Conservation (phyloP, 495 filamentous ascomycete species). For the Penicillium taxi region DNA sequence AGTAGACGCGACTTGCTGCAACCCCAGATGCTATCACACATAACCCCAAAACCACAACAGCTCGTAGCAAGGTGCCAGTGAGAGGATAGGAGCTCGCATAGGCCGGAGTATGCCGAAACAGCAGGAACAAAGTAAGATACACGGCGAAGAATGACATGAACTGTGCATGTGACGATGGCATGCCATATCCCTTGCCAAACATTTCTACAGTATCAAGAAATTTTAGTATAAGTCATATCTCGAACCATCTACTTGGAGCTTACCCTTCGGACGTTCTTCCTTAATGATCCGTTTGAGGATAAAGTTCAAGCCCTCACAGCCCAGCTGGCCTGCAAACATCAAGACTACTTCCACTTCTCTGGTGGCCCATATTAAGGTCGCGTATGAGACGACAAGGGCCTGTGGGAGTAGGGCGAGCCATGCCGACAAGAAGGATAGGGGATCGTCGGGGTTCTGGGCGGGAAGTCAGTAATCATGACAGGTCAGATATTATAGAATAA, state of each 20-base stretch:
- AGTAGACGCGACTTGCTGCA: conserved; percentile 73
- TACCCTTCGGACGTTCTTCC: conserved; percentile 76
- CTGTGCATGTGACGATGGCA: conserved; percentile 97
- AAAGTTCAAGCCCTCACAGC: conserved; percentile 91
- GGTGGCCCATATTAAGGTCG: conserved; percentile 78
- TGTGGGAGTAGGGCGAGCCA: conserved; percentile 92
- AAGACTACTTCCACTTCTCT: conserved; percentile 84
- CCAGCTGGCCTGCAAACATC: conserved; percentile 88
- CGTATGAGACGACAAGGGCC: conserved; percentile 80
- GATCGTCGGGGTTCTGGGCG: conserved; percentile 77
- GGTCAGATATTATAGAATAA: not conserved
- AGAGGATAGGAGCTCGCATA: conserved; percentile 33
- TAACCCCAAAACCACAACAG: conserved; percentile 47
- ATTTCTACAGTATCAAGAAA: conserved; percentile 45
- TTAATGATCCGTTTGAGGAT: conserved; percentile 81
- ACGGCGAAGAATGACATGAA: conserved; percentile 86
- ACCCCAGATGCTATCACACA: conserved; percentile 58
- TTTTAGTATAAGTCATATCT: not conserved
- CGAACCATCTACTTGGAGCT: conserved; percentile 12
- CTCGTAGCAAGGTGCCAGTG: conserved; percentile 50
- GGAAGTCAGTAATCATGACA: conserved; percentile 13
- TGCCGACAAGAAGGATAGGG: conserved; percentile 75
- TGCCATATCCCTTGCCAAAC: conserved; percentile 90
- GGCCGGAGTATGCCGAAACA: conserved; percentile 63
- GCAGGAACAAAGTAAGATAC: conserved; percentile 71